Base-by-base conservation (phyloP, 2,329 filamentous ascomycete species). In the Colletotrichum costaricense region DNA sequence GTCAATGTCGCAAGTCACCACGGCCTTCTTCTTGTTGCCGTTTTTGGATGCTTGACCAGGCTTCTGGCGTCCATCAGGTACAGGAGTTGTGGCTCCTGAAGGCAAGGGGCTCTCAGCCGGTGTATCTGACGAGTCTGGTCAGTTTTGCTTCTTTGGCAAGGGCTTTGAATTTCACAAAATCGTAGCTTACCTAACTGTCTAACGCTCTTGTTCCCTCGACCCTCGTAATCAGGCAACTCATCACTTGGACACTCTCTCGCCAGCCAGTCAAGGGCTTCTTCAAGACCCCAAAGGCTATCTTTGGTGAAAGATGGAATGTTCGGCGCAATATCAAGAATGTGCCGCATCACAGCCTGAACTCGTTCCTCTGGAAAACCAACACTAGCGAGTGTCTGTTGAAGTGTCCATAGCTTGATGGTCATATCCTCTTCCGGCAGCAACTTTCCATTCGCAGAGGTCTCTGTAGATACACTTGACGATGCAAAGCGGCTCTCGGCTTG, bases 261-360 rank as follows among this genome's bases (percentile, higher is more conserved):
- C 67, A 98, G 88, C 94, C 95, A 98, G 77, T 98, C 94, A 24
- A 99, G 82, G 30, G 94, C 92, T 82, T 98, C 95, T 74, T 97
- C 93, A 46, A 98, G 84, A 11, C 95, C 95, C 94, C 95, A 97
- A 16, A 95, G 89, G 56, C 88, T 88, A 75, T 95, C 93, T 76
- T 91, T 93, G 73, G 82, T 86, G 24, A 85, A 84, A 12, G 85
- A 78, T 3, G 87, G 84, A 67, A 93, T 88, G 74, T 91, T 91
- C 35, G 91, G 88, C 33, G 91, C 91, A 76, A 93, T 92, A 55
- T 92, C 88, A 68, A 95, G 82, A 57, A 95, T 87, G 78, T 93
- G 86, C 76, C 89, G 88, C 73, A 97, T 80, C 9, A 89, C 91
- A 57, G 91, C 86, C 57, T 90, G 86, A 52, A 95, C 87, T 75